Evolutionary conservation across 495 filamentous ascomycete genomes (phyloP), one percentile per base, ranked within the genome.

Genomic region (Geopyxis carbonaria): DNA sequence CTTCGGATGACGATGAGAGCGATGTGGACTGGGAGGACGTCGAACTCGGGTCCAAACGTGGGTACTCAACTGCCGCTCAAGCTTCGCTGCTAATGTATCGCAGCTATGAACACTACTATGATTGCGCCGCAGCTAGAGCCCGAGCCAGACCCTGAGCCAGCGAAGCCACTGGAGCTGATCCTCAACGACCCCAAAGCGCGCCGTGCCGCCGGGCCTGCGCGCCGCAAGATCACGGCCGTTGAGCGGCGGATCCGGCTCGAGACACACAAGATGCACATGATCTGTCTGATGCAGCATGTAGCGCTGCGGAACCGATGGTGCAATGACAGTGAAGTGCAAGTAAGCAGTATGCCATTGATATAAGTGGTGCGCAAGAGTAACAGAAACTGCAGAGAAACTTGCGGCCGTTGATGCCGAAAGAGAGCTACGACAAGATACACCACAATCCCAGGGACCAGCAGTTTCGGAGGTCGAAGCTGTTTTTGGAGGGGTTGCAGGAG

Each of bases 221-320:
- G 73, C 29, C 80, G 75, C 46, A 67, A 69, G 7, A 61, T 84
- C 31, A 76, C 68, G 21, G 71, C 66, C 15, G 69, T 67, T 5
- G 87, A 93, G 51, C 85, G 68, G 47, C 71, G 67, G 33, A 57
- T 72, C 8, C 68, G 86, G 27, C 56, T 89, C 19, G 70, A 89
- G 42, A 61, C 81, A 22, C 89, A 99, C 53, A 93, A 92, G 59
- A 62, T 70, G 47, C 84, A 99, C 61, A 32, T 95, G 2, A 64
- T 92, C 22, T 91, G 83, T 48, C 64, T 94, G 1, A 55, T 95
- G 22, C 65, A 65, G 3, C 81, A 94, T 57, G 70, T 78, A 14
- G 66, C 76, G 45, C 58, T 69, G 18, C 70, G 85, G 28, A 95
- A 93, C 53, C 57, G 63, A 38, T 95, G 87, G 87, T 95, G 86